Percentiles rank a stretch among this genome's conserved stretches.
Evolutionary conservation across 2,329 filamentous ascomycete species (phyloP).

Genomic region (Aspergillus japonicus): DNA sequence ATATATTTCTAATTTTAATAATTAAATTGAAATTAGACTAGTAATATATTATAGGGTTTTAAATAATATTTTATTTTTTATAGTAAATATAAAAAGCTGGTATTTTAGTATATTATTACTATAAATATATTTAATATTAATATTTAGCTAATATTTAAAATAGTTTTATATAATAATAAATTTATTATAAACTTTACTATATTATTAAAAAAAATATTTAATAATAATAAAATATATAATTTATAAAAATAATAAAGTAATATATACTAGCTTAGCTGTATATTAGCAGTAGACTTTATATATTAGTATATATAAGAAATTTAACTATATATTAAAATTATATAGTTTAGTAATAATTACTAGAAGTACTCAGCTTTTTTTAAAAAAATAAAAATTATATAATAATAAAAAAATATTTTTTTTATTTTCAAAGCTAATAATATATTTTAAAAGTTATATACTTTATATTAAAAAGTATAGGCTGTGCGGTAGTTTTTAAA

Average conservation of each 20-base stretch:
- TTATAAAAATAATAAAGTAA: not conserved
- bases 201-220: not conserved
- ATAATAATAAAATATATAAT: not conserved
- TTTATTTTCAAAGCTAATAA: not conserved
- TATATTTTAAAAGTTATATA: not conserved
- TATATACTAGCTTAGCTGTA: not conserved
- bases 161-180: not conserved
- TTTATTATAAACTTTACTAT: not conserved
- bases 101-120: not conserved
- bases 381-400: not conserved
- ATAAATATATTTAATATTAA: not conserved
- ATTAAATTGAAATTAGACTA: not conserved
- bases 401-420: not conserved
- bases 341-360: not conserved
- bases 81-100: no score
- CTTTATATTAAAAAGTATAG: not conserved
- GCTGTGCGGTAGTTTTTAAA: no score
- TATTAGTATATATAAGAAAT: not conserved
- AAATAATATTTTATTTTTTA: no score
- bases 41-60: no score
- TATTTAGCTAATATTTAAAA: not conserved
- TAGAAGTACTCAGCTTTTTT: not conserved
- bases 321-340: not conserved
- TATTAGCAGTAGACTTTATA: not conserved
- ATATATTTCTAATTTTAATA: not conserved